Base-by-base conservation (phyloP, 495 filamentous ascomycete genomes). In the Saxophila tyrrhenica region DNA sequence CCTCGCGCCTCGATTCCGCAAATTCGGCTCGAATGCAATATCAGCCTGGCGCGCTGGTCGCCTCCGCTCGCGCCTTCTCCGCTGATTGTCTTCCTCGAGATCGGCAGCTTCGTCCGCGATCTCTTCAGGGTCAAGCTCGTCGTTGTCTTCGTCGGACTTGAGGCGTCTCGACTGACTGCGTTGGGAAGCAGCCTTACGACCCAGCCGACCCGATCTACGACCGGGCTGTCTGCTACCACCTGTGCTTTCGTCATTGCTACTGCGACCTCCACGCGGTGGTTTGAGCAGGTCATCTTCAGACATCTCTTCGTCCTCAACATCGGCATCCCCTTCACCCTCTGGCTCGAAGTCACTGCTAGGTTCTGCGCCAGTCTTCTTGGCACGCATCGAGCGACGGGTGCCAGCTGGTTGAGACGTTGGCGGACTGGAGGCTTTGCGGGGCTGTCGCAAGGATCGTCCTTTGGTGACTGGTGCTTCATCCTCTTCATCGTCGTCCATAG, bases 341-440 rank as follows among this genome's bases (percentile, higher is more conserved):
- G 88, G 88, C 61, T 95, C 87, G 62, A 94, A 95, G 58, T 95
- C 89, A 65, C 87, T 92, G 60, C 84, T 87, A 16, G 85, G 84
- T 54, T 89, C 81, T 39, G 39, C 54, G 20, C 57, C 63, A 19
- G 51, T 8, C 52, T 56, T 55, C n/a, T 23, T 51, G 25, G 46
- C 24, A 10, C 57, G 51, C 23, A 51, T 16, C 1, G 46, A 45
- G 16, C 57, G 45, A 1, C 57, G 22, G 2, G 41, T 19, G 13
- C 29, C 29, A 7, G 29, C 5, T 3, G 39, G 20, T 2, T 25
- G 19, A 17, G 9, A 32, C 1, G 21, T 3, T 9, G 52, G 43
- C 3, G 57, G 57, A 13, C 52, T 52, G 25, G 57, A 51, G 1
- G 52, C 52, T 29, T 52, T 60, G 38, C 41, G 38, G 10, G 45